These are phyloP conservation scores for Candida oleophila DNA, from an alignment of 805 yeast genomes.

Conservation along the genomic window DNA sequence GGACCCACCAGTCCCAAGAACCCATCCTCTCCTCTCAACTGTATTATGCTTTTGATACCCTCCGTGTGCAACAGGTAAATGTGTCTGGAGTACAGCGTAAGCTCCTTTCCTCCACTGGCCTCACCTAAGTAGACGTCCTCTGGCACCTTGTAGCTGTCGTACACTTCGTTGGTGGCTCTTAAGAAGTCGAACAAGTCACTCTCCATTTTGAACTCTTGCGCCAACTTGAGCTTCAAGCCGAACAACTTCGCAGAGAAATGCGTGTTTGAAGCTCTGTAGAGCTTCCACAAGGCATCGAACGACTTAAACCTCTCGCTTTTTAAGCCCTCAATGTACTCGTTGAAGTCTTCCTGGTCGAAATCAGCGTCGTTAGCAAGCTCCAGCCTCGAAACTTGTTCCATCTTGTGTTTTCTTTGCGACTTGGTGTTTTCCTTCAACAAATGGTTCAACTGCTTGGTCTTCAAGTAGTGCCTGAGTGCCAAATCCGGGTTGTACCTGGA, in stretches of 20 bases:
- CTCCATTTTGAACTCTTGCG: slow-evolving; percentile 22
- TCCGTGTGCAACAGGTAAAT: slow-evolving; percentile 16
- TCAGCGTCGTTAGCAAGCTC: slow-evolving; percentile 28
- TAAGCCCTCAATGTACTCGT: slow-evolving; percentile 24
- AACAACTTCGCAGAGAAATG: slow-evolving; percentile 24
- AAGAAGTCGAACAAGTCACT: slow-evolving; percentile 22
- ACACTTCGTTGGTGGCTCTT: slow-evolving; percentile 10
- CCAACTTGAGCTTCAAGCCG: slow-evolving; percentile 20
- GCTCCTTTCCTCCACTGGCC: slow-evolving; percentile 16
- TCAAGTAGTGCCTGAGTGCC: slow-evolving; percentile 27
- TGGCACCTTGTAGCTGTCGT: slow-evolving; percentile 6
- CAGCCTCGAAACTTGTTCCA: slow-evolving; percentile 10
- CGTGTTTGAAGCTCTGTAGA: slow-evolving; percentile 23
- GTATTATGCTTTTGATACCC: slow-evolving; percentile 25
- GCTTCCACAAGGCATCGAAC: slow-evolving; percentile 33
- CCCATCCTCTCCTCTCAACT: slow-evolving; percentile 25
- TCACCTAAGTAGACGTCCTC: slow-evolving; percentile 8
- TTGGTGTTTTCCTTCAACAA: slow-evolving; percentile 10
- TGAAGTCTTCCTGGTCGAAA: slow-evolving; percentile 39
- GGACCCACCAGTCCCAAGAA: slow-evolving; percentile 28
- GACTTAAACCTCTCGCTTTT: slow-evolving; percentile 23
- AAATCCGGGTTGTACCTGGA: slow-evolving; percentile 27
- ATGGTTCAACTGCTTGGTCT: slow-evolving; percentile 13
- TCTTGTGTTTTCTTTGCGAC: not conserved
- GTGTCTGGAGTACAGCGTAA: slow-evolving; percentile 7